Evolutionary conservation across 139 green algal species (phyloP), one percentile per base, ranked within the genome.

Genomic region (Closterium sp.): DNA sequence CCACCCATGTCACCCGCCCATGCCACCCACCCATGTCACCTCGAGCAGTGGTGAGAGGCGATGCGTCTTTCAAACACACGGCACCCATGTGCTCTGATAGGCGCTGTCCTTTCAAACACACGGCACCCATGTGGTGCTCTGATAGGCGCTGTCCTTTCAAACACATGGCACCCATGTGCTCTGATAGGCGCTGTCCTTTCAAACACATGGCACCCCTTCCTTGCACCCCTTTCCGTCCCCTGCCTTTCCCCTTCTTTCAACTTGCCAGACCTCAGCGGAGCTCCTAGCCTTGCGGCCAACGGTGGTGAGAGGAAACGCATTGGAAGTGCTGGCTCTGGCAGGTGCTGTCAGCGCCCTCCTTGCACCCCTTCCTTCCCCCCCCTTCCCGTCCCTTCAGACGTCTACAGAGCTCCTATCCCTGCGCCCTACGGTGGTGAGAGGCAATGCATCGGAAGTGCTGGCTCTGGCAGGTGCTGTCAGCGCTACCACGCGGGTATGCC

Each of bases 261-360:
- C n/a, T n/a, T n/a, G n/a, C n/a, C 90, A 93, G 90, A 33, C 31
- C 16, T 93, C 85, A 87, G 33, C 76, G 2, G 90, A 93, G 36
- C 33, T 93, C 23, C 30, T 93, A 2, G 25, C 35, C 1, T 9
- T 93, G 90, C 33, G 55, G 25, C 90, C 90, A 30, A 34, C 90
- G 69, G 90, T 93, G 32, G 92, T 93, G 33, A 31, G 90, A 23
- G 90, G 90, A n/a, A 93, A 93, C 33, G 90, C 90, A 21, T 93
- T 86, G 12, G 90, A 93, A 86, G 66, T 93, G 33, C 87, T 93
- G 31, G 90, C 90, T 25, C 2, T 92, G 38, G 38, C 38, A 64
- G 3, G 38, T 10, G 38, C 16, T 10, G 38, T 10, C 38, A 1
- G 38, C 16, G 38, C n/a, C 21, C 16, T 38, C 86, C 32, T 16